Evolutionary conservation across 179 eudicot genomes (phyloP).

Genomic region (Amaranthus tricolor): DNA sequence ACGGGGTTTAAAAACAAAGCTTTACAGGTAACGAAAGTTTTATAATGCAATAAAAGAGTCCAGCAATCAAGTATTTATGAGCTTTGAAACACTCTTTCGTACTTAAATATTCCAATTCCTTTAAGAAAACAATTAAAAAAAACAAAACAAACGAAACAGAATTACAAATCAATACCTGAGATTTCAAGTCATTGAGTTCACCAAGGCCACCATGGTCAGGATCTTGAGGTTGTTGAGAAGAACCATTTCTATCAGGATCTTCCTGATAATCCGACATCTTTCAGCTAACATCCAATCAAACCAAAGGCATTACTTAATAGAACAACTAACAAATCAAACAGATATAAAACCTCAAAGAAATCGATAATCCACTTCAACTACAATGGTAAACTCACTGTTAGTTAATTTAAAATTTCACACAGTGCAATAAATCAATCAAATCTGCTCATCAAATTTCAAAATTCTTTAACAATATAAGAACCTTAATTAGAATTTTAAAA

Average conservation of each 20-base stretch:
- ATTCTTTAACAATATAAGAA: neutral
- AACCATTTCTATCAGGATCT: conserved; percentile 25
- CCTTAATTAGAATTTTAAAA: neutral
- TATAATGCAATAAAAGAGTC: no score
- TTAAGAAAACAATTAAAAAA: neutral
- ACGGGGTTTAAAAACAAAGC: no score
- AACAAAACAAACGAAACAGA: neutral
- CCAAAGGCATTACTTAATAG: no score
- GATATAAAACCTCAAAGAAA: neutral
- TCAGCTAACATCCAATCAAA: neutral
- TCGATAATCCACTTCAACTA: neutral
- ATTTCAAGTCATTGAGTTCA: conserved; percentile 25
- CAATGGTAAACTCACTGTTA: neutral
- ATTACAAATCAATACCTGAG: conserved; percentile 24
- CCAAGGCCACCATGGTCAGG: conserved; percentile 21
- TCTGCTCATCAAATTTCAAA: neutral
- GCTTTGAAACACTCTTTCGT: no score
- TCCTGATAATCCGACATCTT: conserved; percentile 34
- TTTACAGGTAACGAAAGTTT: no score
- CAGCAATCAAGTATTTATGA: no score
- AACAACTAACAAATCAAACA: neutral
- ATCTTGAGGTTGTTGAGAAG: conserved; percentile 23
- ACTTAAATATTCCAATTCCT: neutral
- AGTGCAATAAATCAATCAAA: no score
- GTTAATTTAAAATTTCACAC: neutral